Evolutionary conservation across 2,329 filamentous ascomycete genomes (phyloP).

Genomic region (Exophiala alcalophila): DNA sequence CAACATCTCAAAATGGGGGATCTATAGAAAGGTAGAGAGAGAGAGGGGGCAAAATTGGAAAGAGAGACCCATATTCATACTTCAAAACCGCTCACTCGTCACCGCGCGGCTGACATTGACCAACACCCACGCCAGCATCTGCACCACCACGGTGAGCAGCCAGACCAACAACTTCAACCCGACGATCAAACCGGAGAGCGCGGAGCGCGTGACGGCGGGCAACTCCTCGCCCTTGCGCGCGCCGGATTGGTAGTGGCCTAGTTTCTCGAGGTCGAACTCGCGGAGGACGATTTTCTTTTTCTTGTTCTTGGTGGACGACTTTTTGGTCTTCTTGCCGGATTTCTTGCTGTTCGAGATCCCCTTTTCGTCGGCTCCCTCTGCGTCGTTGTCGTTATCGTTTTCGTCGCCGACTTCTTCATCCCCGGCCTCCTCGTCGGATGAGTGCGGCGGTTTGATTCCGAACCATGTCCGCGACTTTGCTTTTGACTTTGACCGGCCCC

Average conservation of each 20-base stretch:
- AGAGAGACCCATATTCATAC: background rate
- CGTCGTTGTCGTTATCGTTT: background rate
- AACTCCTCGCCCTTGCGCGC: slow-evolving; percentile 41
- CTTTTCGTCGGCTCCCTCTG: slow-evolving; percentile 4
- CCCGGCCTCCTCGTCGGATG: too few species aligned
- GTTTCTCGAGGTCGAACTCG: slow-evolving; percentile 47
- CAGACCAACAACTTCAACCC: slow-evolving; percentile 40
- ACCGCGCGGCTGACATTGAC: slow-evolving; percentile 40
- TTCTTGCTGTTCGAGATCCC: slow-evolving; percentile 16
- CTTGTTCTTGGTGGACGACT: slow-evolving; percentile 30
- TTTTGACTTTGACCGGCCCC: slow-evolving; percentile 9
- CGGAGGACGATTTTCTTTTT: slow-evolving; percentile 38
- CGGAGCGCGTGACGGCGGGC: slow-evolving; percentile 37
- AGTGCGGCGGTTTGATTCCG: slow-evolving; percentile 7
- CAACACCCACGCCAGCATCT: slow-evolving; percentile 42
- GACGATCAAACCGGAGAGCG: slow-evolving; percentile 40
- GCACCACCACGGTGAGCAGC: slow-evolving; percentile 39
- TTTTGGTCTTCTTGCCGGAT: slow-evolving; percentile 9
- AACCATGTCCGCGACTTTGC: slow-evolving; percentile 24
- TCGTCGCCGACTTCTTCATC: too few species aligned
- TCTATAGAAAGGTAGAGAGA: too few species aligned
- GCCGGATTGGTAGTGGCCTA: slow-evolving; percentile 40
- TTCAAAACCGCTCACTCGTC: slow-evolving; percentile 42
- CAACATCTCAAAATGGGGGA: too few species aligned
- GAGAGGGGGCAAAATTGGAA: background rate